Base-by-base conservation (phyloP, 805 yeast genomes). In the Yarrowia hollandica region DNA sequence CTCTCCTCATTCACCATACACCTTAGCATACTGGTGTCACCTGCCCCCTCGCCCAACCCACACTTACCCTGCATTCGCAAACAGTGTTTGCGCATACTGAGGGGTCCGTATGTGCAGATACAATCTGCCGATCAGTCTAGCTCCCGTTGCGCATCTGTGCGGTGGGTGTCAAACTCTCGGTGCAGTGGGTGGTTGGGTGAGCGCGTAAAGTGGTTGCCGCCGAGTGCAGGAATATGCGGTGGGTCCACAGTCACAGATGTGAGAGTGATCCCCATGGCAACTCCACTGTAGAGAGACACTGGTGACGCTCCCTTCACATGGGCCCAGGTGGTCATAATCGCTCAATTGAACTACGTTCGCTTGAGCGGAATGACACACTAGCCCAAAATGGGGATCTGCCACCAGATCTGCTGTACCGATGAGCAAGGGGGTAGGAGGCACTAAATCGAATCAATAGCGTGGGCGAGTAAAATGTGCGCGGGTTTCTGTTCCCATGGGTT, bases 131-230 rank as follows among this genome's bases (percentile, higher is more conserved):
- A 41, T 41, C 48, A 12, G 9, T 26, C 15, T 39, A 8, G n/a
- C 28, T 22, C 31, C 18, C 31, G 46, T 39, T 39, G 46, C 46
- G 46, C 46, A 39, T 39, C 26, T 37, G 41, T 21, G 41, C 30
- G 30, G 46, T 15, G 21, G 15, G 12, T 8, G n/a, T 16, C 30
- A 23, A 39, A 39, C 46, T 39, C 46, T 38, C 28, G 11, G 6
- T 9, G 11, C 8, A 26, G 41, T 2, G 25, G 41, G 41, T 21
- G 41, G 41, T 39, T 15, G 31, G n/a, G 46, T 39, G 46, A 39
- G n/a, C n/a, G n/a, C n/a, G n/a, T n/a, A n/a, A n/a, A n/a, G n/a
- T n/a, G n/a, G n/a, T n/a, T n/a, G n/a, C n/a, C n/a, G n/a, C n/a
- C n/a, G n/a, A n/a, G n/a, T n/a, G n/a, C n/a, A n/a, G n/a, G n/a